Conservation (phyloP, 108 stramenopile genomes). For the Fistulifera solaris region DNA sequence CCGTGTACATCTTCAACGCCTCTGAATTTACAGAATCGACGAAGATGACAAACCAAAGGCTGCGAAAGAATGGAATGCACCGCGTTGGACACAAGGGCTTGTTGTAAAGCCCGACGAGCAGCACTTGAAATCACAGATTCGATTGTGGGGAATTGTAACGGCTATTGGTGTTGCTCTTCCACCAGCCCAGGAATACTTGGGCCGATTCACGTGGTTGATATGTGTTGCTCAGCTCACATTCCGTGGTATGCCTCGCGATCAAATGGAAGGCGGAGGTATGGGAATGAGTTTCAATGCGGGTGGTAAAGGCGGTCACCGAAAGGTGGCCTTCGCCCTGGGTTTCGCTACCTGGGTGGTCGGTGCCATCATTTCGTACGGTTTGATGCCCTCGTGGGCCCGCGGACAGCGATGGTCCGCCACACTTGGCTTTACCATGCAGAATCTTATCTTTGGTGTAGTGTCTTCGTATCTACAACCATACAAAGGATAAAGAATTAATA, state of each 20-base stretch:
- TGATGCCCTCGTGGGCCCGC: constrained; percentile 34
- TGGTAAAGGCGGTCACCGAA: constrained; percentile 32
- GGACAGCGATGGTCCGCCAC: constrained; percentile 50
- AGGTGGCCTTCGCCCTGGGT: constrained; percentile 40
- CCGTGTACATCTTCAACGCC: not conserved
- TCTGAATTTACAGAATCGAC: not conserved
- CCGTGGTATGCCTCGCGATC: constrained; percentile 63
- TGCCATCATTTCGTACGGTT: constrained; percentile 20
- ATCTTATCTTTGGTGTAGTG: constrained; percentile 26
- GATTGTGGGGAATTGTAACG: constrained; percentile 56
- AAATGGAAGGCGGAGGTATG: constrained; percentile 25
- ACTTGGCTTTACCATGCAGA: constrained; percentile 52
- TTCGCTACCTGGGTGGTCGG: constrained; percentile 18
- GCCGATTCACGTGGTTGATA: constrained; percentile 62
- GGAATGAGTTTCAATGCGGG: constrained; percentile 22
- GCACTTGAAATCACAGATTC: constrained; percentile 46
- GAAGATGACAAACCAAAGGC: constrained; percentile 16
- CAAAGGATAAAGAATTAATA: constrained; percentile 27
- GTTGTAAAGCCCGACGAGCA: constrained; percentile 65
- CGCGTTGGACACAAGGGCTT: constrained; percentile 44
- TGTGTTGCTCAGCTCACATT: constrained; percentile 70
- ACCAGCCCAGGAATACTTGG: constrained; percentile 45
- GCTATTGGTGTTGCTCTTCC: constrained; percentile 49
- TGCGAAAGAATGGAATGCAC: constrained; percentile 20
- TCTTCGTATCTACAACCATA: constrained; percentile 43